phyloP scores from a whole-genome alignment of 352 stramenopile genomes.

The Phytophthora uliginosa region DNA sequence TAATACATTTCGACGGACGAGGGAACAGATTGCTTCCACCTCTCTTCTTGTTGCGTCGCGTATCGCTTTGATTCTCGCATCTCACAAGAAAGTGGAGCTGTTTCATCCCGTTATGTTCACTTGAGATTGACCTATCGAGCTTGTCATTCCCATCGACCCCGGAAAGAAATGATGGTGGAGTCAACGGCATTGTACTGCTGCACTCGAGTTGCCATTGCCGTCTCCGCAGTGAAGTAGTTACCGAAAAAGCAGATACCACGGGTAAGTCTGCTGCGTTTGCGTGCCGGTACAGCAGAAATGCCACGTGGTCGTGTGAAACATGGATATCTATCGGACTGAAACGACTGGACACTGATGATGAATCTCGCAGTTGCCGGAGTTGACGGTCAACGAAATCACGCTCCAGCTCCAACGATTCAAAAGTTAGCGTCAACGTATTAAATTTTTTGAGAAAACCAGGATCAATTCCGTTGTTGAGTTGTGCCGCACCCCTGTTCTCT shows the following conservation, averaged over 20 bases:
- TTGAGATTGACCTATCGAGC: neutral
- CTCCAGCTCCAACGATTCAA: slow-evolving; percentile 58
- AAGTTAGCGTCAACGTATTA: slow-evolving; percentile 47
- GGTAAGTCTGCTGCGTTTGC: neutral
- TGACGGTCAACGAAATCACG: slow-evolving; percentile 40
- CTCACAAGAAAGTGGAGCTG: slow-evolving; percentile 36
- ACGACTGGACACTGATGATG: slow-evolving; percentile 54
- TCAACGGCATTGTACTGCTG: slow-evolving; percentile 39
- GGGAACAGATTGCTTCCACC: slow-evolving; percentile 11
- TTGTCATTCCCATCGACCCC: no score
- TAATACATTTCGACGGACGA: slow-evolving; percentile 10
- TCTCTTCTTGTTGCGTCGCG: slow-evolving; percentile 13
- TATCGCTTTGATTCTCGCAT: slow-evolving; percentile 38
- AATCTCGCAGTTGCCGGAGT: slow-evolving; percentile 59
- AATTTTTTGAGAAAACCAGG: neutral
- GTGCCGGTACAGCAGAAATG: slow-evolving; percentile 13
- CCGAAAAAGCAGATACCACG: slow-evolving; percentile 39
- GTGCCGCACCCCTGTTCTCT: neutral
- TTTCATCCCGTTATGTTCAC: neutral
- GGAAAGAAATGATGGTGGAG: neutral
- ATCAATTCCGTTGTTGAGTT: neutral
- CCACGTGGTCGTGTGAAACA: slow-evolving; percentile 48
- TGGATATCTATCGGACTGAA: slow-evolving; percentile 63
- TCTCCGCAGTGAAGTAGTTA: slow-evolving; percentile 64
- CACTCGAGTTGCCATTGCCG: slow-evolving; percentile 51